Evolutionary conservation across 2,329 filamentous ascomycete species (phyloP), one percentile per base, ranked within the genome.

Genomic region (Aspergillus brasiliensis): DNA sequence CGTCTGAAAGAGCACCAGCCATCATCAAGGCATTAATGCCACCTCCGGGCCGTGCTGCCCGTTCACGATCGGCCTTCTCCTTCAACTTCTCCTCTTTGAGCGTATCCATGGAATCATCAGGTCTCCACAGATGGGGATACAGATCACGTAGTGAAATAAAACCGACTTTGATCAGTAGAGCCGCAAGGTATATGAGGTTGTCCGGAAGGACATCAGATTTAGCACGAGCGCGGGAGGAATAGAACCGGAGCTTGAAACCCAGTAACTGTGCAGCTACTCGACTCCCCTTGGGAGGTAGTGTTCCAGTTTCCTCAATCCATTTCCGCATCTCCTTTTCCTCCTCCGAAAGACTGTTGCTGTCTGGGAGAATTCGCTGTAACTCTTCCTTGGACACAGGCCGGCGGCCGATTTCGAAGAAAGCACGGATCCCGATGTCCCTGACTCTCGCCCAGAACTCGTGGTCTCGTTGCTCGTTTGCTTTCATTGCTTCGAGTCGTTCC

Each of bases 191-290:
- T 28, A 98, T 91, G 3, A 99, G 83, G 68, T 99, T 99, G 40
- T 95, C 91, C 0, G 95, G 95, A 2, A 98, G 82, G 2, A 88
- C 83, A 69, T 98, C 95, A 1, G 84, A 81, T 56, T 88, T 84
- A 61, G 91, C 87, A 58, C 94, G 86, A 37, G 90, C 88, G 27
- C 88, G 82, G 0, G 92, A 96, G 42, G 91, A 90, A 72, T 99
- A 99, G 75, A 97, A 99, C 13, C 91, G 91, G 53, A 99, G 84
- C 77, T 99, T 99, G 83, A 99, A 99, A 3, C 95, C 95, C 13
- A 99, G 87, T 3, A 99, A 84, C 73, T 98, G 95, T 28, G 96
- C 96, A 1, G 95, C 95, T 60, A 96, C 91, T 46, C 89, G 87
- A 73, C 97, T 99, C 28, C 96, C 95, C 28, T 85, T 83, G 1